Base-by-base conservation (phyloP, 192 early-diverging fungal species). In the Irineochytrium annulatum region DNA sequence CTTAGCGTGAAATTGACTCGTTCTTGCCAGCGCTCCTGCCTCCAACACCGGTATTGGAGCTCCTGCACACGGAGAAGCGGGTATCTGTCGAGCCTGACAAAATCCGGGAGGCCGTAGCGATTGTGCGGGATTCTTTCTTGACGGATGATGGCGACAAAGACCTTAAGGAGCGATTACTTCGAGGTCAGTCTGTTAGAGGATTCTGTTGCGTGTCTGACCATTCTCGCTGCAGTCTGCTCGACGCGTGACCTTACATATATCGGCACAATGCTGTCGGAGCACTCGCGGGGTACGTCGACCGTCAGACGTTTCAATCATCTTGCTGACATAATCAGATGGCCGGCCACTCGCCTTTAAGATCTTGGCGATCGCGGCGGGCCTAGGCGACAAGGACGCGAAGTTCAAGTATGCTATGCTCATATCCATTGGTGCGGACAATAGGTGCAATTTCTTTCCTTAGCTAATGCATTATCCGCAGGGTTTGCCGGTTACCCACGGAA, bases 301-400 rank as follows among this genome's bases (percentile, higher is more conserved):
- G n/a, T n/a, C n/a, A n/a, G n/a, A n/a, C n/a, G n/a, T n/a, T n/a
- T n/a, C n/a, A 3, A 49, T 52, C 17, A 2, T 2, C 44, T 41
- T 19, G 8, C 24, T 24, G 13, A 55, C 29, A n/a, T 34, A 33
- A 13, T 14, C 32, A 51, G 64, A 57, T 3, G 59, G 64, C 4
- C 11, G 37, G 45, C 34, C 41, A 4, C 55, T 73, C 20, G 71
- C 48, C 19, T 31, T 31, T 27, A 16, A 28, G 1, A n/a, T 73
- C 3, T 43, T 73, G 0, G 49, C 59, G n/a, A 43, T 64, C 4
- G 61, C 51, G 14, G 27, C 48, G 3, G 31, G 35, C 19, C 49
- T 31, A 19, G 67, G 72, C 3, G 52, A 69, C 28, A 14, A 62
- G 54, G 59, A 68, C 55, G 72, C 71, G 1, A 61, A 64, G n/a